phyloP scores from a whole-genome alignment of 371 early-diverging fungal genomes.

The Syncephalis fuscata region DNA sequence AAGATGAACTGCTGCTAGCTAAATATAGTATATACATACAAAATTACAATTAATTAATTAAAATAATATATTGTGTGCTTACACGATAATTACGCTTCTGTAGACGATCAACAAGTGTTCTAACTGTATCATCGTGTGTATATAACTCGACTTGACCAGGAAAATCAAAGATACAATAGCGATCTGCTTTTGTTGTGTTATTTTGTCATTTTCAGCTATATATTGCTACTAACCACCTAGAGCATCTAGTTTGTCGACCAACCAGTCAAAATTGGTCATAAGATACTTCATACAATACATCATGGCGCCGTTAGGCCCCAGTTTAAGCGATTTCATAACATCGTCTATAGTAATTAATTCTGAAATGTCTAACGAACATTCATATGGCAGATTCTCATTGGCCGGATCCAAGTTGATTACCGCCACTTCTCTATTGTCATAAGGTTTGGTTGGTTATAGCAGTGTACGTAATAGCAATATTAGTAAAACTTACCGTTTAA shows the following conservation, averaged over 20 bases:
- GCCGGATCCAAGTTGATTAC: constrained; percentile 99
- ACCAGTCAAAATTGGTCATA: constrained; percentile 86
- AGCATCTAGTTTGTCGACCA: constrained; percentile 61
- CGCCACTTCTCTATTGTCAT: constrained; percentile 41
- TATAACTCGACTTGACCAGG: constrained; percentile 99
- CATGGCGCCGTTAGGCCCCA: constrained; percentile 99
- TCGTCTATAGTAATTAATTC: constrained; percentile 93
- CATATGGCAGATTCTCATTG: constrained; percentile 73
- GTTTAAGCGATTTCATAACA: constrained; percentile 83
- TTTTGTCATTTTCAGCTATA: constrained; percentile 9
- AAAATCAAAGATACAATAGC: constrained; percentile 92
- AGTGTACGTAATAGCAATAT: neutral
- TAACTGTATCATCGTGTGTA: constrained; percentile 81
- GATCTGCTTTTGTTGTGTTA: constrained; percentile 20
- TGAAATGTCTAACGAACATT: constrained; percentile 76
- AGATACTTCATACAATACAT: constrained; percentile 93
- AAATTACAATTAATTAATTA: neutral
- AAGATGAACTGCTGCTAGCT: constrained; percentile 81
- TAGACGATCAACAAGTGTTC: constrained; percentile 56
- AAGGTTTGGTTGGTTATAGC: neutral
- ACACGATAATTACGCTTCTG: constrained; percentile 58
- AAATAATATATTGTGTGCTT: constrained; percentile 5
- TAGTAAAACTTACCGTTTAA: constrained; percentile 44
- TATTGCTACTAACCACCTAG: constrained; percentile 37
- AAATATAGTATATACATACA: constrained; percentile 2